A percentile compares a stretch with the other conserved stretches of the same genome.
Evolutionary conservation across 176 grass and related monocot species (phyloP).

Genomic region (Metroxylon sagu): DNA sequence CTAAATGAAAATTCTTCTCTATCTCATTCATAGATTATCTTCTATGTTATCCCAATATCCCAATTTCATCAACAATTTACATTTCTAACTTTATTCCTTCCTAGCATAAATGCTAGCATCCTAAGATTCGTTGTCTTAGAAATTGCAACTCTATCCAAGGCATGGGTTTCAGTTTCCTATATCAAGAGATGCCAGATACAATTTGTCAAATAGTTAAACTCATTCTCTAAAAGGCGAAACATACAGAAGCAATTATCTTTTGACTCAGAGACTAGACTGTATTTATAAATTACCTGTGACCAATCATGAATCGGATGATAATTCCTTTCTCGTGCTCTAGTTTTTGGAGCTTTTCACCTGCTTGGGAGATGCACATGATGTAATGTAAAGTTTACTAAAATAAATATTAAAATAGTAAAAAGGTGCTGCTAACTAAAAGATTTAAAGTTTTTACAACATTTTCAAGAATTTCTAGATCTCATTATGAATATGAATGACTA

Average conservation of each 20-base stretch:
- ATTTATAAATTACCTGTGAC: conserved; percentile 57
- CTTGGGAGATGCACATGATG: conserved; percentile 8
- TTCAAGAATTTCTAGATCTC: no score
- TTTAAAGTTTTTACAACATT: neutral
- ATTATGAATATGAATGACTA: no score
- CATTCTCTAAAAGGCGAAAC: neutral
- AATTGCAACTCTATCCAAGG: no score
- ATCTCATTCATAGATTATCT: no score
- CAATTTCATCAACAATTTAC: no score
- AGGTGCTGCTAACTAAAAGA: neutral
- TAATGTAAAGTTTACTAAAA: conserved; percentile 1
- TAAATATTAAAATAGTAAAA: neutral
- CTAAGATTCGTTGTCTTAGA: no score
- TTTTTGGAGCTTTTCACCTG: conserved; percentile 75
- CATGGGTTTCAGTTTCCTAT: no score
- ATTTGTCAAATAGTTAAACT: neutral
- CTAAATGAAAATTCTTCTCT: no score
- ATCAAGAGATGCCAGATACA: no score
- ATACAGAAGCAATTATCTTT: neutral
- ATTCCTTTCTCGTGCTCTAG: conserved; percentile 84
- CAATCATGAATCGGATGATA: conserved; percentile 76
- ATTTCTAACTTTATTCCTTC: no score
- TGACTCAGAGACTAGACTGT: neutral
- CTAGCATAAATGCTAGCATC: no score
- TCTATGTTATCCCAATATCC: no score